Evolutionary conservation across 805 yeast genomes (phyloP).

Genomic region (Teunomyces pallodes): DNA sequence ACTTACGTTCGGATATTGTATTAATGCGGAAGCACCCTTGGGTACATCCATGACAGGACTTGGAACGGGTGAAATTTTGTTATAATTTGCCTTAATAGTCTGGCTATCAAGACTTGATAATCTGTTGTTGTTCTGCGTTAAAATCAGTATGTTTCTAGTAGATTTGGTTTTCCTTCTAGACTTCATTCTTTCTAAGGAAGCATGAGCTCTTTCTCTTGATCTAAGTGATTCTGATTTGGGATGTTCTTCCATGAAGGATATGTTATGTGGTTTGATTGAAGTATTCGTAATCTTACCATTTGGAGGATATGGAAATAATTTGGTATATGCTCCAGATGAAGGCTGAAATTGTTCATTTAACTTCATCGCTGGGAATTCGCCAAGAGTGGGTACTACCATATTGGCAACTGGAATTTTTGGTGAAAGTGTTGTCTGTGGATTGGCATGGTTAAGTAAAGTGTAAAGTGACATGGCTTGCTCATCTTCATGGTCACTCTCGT

Average conservation of each 20-base stretch:
- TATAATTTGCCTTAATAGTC: constrained; percentile 1
- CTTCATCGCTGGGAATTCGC: constrained; percentile 41
- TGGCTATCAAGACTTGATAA: constrained; percentile 22
- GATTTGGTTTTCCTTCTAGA: constrained; percentile 54
- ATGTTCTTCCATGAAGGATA: constrained; percentile 23
- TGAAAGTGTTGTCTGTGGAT: constrained; percentile 8
- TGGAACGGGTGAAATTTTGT: constrained; percentile 14
- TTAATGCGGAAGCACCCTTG: background rate
- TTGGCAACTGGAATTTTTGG: constrained; percentile 10
- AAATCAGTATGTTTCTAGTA: constrained; percentile 23
- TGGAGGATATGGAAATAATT: constrained; percentile 3
- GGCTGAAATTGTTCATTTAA: constrained; percentile 20
- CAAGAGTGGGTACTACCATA: constrained; percentile 38
- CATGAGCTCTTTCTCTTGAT: constrained; percentile 63
- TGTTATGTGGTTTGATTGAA: constrained; percentile 1
- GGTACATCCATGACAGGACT: constrained; percentile 20
- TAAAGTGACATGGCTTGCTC: constrained; percentile 69
- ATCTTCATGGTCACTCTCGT: constrained; percentile 53
- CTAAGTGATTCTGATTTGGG: constrained; percentile 32
- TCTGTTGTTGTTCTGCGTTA: constrained; percentile 19
- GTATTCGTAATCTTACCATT: background rate
- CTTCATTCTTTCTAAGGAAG: constrained; percentile 59
- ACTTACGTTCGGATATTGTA: constrained; percentile 3
- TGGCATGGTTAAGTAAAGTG: constrained; percentile 46
- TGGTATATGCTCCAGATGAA: background rate